A percentile compares a stretch with the other conserved stretches of the same genome.
Conservation (phyloP, 2,329 filamentous ascomycete genomes). For the Fusarium irregulare region DNA sequence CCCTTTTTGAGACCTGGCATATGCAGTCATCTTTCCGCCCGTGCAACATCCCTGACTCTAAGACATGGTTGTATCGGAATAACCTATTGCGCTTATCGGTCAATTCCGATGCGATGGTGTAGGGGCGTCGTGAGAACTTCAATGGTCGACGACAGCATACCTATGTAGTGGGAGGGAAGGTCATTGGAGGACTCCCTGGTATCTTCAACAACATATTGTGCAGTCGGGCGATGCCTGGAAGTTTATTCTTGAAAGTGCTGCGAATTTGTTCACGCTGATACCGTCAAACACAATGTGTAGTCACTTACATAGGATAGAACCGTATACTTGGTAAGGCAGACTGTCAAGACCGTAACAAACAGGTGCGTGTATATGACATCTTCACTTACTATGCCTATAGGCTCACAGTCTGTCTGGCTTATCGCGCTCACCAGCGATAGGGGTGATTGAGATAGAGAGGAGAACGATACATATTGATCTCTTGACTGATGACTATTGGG, state of each 20-base stretch:
- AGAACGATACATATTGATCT: neutral
- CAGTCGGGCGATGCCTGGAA: neutral
- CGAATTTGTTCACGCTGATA: neutral
- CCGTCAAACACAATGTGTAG: neutral
- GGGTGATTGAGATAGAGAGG: neutral
- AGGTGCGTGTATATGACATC: rapidly evolving
- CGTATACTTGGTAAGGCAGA: neutral
- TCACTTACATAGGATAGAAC: neutral
- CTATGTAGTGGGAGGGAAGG: no score
- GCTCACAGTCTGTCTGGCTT: neutral
- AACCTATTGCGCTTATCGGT: neutral
- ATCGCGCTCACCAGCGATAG: neutral
- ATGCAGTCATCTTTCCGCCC: conserved; percentile 6
- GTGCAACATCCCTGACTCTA: neutral
- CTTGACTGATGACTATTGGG: neutral
- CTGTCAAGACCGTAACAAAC: neutral
- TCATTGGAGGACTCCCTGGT: no score
- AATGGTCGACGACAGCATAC: neutral
- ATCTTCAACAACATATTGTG: neutral
- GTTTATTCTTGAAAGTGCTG: neutral
- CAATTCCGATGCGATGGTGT: neutral
- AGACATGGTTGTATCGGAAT: neutral
- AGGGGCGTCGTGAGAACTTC: neutral
- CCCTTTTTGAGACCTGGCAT: neutral
- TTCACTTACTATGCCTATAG: neutral